These are phyloP conservation scores for Trametes cingulata DNA, from an alignment of 768 basidiomycete species.

Conservation along the genomic window DNA sequence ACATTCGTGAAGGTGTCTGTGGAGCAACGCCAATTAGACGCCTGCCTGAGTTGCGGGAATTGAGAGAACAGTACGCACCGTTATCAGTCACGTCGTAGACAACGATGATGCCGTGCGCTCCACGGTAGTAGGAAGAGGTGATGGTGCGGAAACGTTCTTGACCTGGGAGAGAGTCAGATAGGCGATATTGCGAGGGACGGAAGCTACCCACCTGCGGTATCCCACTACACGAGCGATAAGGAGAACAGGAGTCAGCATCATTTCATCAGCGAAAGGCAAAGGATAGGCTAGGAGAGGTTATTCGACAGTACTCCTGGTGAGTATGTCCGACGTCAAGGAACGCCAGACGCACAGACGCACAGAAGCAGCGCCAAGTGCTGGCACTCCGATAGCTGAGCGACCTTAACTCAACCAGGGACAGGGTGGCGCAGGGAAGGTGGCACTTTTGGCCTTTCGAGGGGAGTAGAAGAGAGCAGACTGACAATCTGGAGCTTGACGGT, in stretches of 20 bases:
- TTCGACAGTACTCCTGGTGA: not conserved
- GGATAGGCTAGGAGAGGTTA: not conserved
- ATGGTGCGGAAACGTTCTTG: constrained; percentile 99
- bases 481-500: constrained; percentile 98
- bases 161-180: constrained; percentile 47
- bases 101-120: constrained; percentile 97
- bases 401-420: not conserved
- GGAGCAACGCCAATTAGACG: not conserved
- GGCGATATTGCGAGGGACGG: not conserved
- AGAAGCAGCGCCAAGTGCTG: constrained; percentile 4
- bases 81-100: constrained; percentile 99
- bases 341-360: constrained; percentile 3
- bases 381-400: not conserved
- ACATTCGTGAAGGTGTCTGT: constrained; percentile 92
- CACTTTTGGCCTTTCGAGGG: not conserved
- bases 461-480: constrained; percentile 37
- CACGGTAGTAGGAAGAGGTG: constrained; percentile 99
- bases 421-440: not conserved
- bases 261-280: constrained; percentile 12
- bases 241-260: constrained; percentile 28
- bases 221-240: constrained; percentile 66
- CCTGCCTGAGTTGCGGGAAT: not conserved
- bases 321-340: constrained; percentile 2
- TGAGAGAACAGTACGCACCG: constrained; percentile 49
- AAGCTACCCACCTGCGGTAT: constrained; percentile 77